phyloP scores from a whole-genome alignment of 164 flowering plant genomes.

The Magnolia sinica region DNA sequence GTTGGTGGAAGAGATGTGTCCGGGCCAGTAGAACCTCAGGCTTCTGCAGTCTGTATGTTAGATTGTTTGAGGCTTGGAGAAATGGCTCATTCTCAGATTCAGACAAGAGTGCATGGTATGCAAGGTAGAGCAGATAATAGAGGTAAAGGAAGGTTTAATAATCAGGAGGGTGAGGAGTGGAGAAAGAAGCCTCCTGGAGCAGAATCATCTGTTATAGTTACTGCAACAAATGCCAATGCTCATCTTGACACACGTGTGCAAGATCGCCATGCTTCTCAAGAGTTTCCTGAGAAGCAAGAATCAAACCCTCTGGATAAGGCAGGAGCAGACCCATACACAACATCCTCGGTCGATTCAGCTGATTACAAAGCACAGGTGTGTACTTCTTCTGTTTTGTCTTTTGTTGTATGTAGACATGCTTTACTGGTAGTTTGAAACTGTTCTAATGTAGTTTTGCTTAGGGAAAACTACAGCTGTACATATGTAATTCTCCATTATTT shows the following conservation, averaged over 20 bases:
- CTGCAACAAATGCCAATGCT: conserved; percentile 27
- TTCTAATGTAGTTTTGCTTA: not conserved
- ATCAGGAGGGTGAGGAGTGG: conserved; percentile 63
- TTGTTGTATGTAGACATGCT: not conserved
- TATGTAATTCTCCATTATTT: too few species aligned
- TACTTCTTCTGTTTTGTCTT: not conserved
- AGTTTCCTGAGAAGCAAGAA: conserved; percentile 26
- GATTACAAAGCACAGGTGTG: conserved; percentile 60
- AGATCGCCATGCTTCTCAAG: conserved; percentile 23
- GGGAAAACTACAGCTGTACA: not conserved
- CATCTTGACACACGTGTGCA: conserved; percentile 21
- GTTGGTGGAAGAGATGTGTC: conserved; percentile 24
- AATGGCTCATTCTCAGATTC: conserved; percentile 20
- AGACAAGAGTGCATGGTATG: conserved; percentile 50
- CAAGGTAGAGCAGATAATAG: conserved; percentile 48
- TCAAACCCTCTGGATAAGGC: conserved; percentile 28
- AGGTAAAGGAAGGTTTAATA: conserved; percentile 45
- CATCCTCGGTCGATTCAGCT: conserved; percentile 33
- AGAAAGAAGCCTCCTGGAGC: conserved; percentile 36
- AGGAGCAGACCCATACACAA: conserved; percentile 31
- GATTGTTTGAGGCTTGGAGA: conserved; percentile 16
- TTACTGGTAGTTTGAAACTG: not conserved
- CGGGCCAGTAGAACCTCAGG: conserved; percentile 30
- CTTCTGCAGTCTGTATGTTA: conserved; percentile 6
- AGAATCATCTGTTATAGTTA: conserved; percentile 18